Percentiles rank a stretch among this genome's conserved stretches.
Conservation (phyloP, 2,329 filamentous ascomycete genomes). For the Penicillium sp. region DNA sequence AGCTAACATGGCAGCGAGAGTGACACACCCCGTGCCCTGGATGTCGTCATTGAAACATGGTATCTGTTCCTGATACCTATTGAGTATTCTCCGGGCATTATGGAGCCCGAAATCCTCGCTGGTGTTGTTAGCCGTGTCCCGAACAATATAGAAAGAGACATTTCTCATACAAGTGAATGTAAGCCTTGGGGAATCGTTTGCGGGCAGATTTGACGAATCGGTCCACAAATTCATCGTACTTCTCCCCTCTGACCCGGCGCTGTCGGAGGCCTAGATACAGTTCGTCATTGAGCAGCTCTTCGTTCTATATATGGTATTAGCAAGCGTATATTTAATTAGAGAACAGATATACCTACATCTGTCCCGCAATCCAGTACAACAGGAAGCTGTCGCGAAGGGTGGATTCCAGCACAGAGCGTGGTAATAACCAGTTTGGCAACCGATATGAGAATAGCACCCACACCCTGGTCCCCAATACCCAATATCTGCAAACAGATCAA, state of each 20-base stretch:
- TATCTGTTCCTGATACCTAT: slow-evolving; percentile 69
- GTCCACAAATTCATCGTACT: slow-evolving; percentile 75
- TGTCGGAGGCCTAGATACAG: slow-evolving; percentile 74
- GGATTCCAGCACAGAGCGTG: slow-evolving; percentile 81
- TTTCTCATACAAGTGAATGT: slow-evolving; percentile 67
- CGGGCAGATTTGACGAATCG: slow-evolving; percentile 67
- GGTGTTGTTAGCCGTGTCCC: neutral
- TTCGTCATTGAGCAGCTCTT: slow-evolving; percentile 69
- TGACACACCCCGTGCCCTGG: slow-evolving; percentile 84
- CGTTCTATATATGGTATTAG: slow-evolving; percentile 50
- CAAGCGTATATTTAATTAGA: neutral
- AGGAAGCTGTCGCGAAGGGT: slow-evolving; percentile 72
- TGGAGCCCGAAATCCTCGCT: slow-evolving; percentile 75
- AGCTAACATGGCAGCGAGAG: slow-evolving; percentile 76
- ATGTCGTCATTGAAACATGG: slow-evolving; percentile 91
- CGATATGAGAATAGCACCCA: slow-evolving; percentile 79
- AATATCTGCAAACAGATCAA: slow-evolving; percentile 62
- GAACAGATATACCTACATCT: slow-evolving; percentile 47
- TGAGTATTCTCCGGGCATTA: slow-evolving; percentile 73
- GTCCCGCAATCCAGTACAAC: slow-evolving; percentile 86
- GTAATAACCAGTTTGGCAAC: slow-evolving; percentile 79
- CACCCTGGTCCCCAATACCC: slow-evolving; percentile 85
- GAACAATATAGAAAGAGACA: neutral
- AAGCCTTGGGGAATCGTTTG: slow-evolving; percentile 71
- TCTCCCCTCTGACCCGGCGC: slow-evolving; percentile 63